phyloP scores from a whole-genome alignment of 768 basidiomycete genomes.

The Leccinum boreale region DNA sequence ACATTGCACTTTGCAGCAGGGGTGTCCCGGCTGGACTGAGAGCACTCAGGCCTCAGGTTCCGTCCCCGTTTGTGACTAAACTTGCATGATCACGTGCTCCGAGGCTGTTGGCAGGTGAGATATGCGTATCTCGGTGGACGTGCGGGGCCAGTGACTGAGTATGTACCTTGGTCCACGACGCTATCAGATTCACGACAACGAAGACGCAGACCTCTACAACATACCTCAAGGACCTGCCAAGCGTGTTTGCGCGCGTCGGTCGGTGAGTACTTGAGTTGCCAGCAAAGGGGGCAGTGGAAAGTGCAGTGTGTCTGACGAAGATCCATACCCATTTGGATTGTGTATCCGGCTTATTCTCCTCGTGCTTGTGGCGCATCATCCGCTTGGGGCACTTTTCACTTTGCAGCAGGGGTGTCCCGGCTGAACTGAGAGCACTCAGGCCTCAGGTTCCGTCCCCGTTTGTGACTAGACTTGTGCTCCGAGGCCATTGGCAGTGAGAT shows the following conservation, averaged over 20 bases:
- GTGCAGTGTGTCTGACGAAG: background rate
- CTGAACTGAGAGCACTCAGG: conserved; percentile 47
- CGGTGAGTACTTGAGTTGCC: conserved; percentile 28
- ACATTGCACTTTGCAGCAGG: conserved; percentile 61
- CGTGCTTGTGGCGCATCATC: conserved; percentile 70
- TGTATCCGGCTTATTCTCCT: conserved; percentile 26
- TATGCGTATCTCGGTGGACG: background rate
- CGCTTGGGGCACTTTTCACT: conserved; percentile 69
- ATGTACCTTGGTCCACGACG: background rate
- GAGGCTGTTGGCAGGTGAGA: conserved; percentile 53
- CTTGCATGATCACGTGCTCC: background rate
- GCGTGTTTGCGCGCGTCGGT: conserved; percentile 40
- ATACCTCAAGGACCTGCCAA: conserved; percentile 46
- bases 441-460: background rate
- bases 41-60: conserved; percentile 13
- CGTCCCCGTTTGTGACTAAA: background rate
- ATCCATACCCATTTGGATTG: background rate
- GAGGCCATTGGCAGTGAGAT: conserved; percentile 52
- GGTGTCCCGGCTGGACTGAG: conserved; percentile 46
- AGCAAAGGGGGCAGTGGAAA: background rate
- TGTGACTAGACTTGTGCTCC: background rate
- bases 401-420: conserved; percentile 40
- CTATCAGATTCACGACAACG: conserved; percentile 56
- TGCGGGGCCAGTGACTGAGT: no score
- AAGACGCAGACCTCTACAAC: conserved; percentile 57